Evolutionary conservation across 2,329 filamentous ascomycete genomes (phyloP).

Genomic region (Exserohilum turcica): DNA sequence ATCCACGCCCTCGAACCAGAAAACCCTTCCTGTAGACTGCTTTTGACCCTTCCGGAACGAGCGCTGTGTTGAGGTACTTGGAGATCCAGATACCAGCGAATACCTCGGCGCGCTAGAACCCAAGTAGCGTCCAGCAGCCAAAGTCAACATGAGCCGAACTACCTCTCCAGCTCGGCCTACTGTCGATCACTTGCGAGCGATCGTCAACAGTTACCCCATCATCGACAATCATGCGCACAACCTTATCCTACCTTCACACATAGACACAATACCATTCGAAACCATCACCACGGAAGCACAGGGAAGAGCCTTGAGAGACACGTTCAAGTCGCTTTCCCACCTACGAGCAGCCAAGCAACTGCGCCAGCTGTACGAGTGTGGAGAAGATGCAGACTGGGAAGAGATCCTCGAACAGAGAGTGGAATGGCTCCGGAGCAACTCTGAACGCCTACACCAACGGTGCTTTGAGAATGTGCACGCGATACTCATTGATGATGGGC

Average conservation of each 20-base stretch:
- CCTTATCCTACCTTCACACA: slow-evolving; percentile 60
- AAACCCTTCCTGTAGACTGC: not conserved
- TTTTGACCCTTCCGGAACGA: not conserved
- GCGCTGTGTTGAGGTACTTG: not conserved
- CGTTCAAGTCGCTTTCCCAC: slow-evolving; percentile 68
- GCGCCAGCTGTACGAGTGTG: slow-evolving; percentile 65
- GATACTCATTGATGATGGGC: slow-evolving; percentile 78
- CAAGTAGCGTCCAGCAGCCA: not conserved
- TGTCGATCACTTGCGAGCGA: slow-evolving; percentile 40
- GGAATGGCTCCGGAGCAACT: slow-evolving; percentile 52
- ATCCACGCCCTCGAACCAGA: not conserved
- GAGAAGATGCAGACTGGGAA: slow-evolving; percentile 62
- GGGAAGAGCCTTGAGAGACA: slow-evolving; percentile 68
- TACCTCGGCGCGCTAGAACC: not conserved
- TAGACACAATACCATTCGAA: slow-evolving; percentile 60
- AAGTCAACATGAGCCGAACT: slow-evolving; percentile 24
- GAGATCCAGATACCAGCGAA: not conserved
- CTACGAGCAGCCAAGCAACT: slow-evolving; percentile 73
- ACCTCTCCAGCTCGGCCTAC: slow-evolving; percentile 27
- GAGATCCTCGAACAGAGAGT: slow-evolving; percentile 58
- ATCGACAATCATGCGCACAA: slow-evolving; percentile 78
- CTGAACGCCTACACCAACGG: slow-evolving; percentile 62
- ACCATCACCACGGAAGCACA: slow-evolving; percentile 75
- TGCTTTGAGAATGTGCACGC: slow-evolving; percentile 76
- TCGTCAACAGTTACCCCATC: slow-evolving; percentile 58